Evolutionary conservation across 2,329 filamentous ascomycete genomes (phyloP), one percentile per base, ranked within the genome.

Genomic region (Pyricularia sp.): DNA sequence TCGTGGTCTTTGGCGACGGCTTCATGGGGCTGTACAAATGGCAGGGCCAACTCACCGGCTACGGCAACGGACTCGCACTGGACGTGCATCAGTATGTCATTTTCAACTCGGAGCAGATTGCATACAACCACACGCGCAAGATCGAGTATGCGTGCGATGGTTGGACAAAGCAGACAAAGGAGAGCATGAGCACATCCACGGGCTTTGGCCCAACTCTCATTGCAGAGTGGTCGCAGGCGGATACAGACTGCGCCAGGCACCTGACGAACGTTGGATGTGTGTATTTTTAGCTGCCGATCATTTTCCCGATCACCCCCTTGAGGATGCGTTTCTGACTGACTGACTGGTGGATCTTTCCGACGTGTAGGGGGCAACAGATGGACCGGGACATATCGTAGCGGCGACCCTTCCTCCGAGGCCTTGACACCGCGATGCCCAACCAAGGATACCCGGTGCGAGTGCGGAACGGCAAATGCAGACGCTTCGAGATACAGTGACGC

Each of bases 61-160:
- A 91, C 75, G 58, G 58, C 58, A 84, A 90, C 65, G 86, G 89
- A 72, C 83, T 98, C 72, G 86, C 97, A 23, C 87, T 99, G n/a
- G 95, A 99, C 79, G 95, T 96, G 55, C 95, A 99, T 80, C 94
- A 98, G 79, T 99, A 99, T 79, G 92, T 97, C 75, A 97, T 97
- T 78, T 99, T 99, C 85, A 97, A 99, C 83, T 87, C 88, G 58
- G 89, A 91, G 72, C 92, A 97, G 78, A 91, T 99, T 75, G 86
- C 88, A 65, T 90, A 91, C 75, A 90, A 90, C 69, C 95, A 98
- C 81, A 85, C 89, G 69, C 85, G 90, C 72, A 97, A 97, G 81
- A 85, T 98, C 69, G 84, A 90, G 70, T 96, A 97, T 76, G 93
- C 94, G 4, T 99, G 95, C 81, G 82, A 85, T 23, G 93, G 89